These are phyloP conservation scores for Sporisorium iseilematis-ciliati DNA, from an alignment of 1,284 basidiomycete genomes.

Conservation along the genomic window DNA sequence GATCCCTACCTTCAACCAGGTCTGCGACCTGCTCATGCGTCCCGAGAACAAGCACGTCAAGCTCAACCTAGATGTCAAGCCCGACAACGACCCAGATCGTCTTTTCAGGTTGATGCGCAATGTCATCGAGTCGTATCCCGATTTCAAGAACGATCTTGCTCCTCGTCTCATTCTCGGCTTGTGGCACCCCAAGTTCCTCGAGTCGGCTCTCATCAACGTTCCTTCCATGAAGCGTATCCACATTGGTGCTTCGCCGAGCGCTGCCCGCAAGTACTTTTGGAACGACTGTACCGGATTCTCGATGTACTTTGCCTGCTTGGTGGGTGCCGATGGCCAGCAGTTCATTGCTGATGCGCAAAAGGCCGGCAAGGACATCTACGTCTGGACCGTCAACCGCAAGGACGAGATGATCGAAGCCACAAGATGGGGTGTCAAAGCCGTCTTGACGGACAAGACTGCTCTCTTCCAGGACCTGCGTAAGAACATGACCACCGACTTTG, in stretches of 20 bases:
- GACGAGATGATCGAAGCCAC: conserved; percentile 96
- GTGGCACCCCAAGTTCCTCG: conserved; percentile 87
- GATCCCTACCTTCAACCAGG: conserved; percentile 67
- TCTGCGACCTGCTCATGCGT: conserved; percentile 66
- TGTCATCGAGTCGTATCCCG: conserved; percentile 78
- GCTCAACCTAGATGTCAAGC: conserved; percentile 83
- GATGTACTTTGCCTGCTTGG: conserved; percentile 82
- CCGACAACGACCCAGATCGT: conserved; percentile 87
- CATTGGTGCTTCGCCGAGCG: conserved; percentile 78
- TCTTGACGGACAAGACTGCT: conserved; percentile 87
- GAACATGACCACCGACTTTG: conserved; percentile 72
- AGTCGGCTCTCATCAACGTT: conserved; percentile 79
- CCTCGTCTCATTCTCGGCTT: conserved; percentile 87
- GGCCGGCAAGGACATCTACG: conserved; percentile 85
- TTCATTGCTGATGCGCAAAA: conserved; percentile 83
- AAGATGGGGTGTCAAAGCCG: conserved; percentile 88
- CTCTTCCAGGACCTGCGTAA: conserved; percentile 81
- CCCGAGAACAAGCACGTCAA: conserved; percentile 66
- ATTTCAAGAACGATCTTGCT: conserved; percentile 84
- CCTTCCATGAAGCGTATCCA: conserved; percentile 87
- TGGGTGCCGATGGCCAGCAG: conserved; percentile 77
- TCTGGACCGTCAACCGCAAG: conserved; percentile 95
- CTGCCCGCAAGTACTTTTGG: conserved; percentile 92
- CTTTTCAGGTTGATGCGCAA: conserved; percentile 87
- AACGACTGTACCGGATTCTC: conserved; percentile 87